These are phyloP conservation scores for Solanum aculeatissimum DNA, from an alignment of 305 asterid species.

Conservation along the genomic window DNA sequence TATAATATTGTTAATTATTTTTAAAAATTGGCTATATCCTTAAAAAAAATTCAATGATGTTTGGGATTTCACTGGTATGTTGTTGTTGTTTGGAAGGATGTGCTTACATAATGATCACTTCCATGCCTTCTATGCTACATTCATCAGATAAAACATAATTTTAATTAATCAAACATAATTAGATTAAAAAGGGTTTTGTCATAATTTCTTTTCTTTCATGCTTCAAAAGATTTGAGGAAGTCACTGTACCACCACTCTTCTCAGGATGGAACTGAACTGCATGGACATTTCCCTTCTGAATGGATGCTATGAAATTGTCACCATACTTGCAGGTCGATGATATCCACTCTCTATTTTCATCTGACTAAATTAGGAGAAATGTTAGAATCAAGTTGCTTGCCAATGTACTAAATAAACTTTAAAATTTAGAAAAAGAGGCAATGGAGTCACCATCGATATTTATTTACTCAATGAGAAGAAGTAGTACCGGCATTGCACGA, in stretches of 20 bases:
- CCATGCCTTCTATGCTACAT: neutral
- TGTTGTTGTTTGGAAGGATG: neutral
- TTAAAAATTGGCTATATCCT: neutral
- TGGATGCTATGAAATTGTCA: slow-evolving; percentile 67
- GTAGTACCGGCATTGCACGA: slow-evolving; percentile 74
- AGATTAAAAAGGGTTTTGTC: neutral
- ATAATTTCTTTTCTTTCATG: neutral
- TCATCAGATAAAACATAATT: neutral
- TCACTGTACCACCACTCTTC: slow-evolving; percentile 74
- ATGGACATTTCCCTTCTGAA: slow-evolving; percentile 76
- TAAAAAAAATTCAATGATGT: neutral
- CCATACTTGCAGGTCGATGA: slow-evolving; percentile 82
- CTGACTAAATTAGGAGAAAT: slow-evolving; percentile 38
- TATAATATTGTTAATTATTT: neutral
- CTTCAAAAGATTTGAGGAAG: neutral
- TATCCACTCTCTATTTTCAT: slow-evolving; percentile 74
- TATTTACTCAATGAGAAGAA: slow-evolving; percentile 1
- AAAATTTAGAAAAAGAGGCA: neutral
- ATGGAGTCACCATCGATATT: neutral
- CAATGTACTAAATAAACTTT: neutral
- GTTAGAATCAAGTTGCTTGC: neutral
- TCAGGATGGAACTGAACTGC: slow-evolving; percentile 98
- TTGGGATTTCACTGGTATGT: neutral
- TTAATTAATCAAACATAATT: neutral
- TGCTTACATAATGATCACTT: neutral